These are phyloP conservation scores for Paecilomyces dactylethromorphus DNA, from an alignment of 2,329 filamentous ascomycete species.

Conservation along the genomic window DNA sequence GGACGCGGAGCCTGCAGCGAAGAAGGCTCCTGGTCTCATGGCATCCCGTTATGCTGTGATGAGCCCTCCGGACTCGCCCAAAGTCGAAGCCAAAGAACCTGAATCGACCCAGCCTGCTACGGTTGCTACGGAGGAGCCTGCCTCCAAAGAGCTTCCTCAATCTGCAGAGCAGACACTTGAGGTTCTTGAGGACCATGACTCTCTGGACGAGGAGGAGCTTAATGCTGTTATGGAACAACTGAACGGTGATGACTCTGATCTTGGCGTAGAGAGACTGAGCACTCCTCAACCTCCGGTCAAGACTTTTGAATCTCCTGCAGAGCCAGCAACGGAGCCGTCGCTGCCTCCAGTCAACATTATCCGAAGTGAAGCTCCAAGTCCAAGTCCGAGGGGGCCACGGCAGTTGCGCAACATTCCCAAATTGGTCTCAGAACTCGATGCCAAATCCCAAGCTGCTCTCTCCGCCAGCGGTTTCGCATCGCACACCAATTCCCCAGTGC, in stretches of 20 bases:
- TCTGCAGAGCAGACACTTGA: constrained; percentile 11
- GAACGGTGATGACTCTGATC: constrained; percentile 64
- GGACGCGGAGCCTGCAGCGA: constrained; percentile 4
- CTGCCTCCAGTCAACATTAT: constrained; percentile 46
- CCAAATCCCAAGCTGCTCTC: constrained; percentile 43
- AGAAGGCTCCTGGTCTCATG: constrained; percentile 19
- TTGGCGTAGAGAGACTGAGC: constrained; percentile 62
- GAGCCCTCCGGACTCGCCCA: constrained; percentile 17
- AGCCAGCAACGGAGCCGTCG: constrained; percentile 49
- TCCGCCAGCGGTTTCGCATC: constrained; percentile 58
- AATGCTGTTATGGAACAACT: constrained; percentile 88
- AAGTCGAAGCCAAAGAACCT: constrained; percentile 9
- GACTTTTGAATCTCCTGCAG: constrained; percentile 32
- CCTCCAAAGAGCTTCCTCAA: constrained; percentile 2
- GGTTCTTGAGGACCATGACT: constrained; percentile 21
- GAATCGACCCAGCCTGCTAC: constrained; percentile 9
- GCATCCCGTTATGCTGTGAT: constrained; percentile 29
- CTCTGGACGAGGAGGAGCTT: constrained; percentile 60
- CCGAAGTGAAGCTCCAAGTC: constrained; percentile 66
- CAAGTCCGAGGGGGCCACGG: constrained; percentile 56
- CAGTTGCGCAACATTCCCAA: constrained; percentile 40
- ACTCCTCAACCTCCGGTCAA: constrained; percentile 24
- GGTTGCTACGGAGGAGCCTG: constrained; percentile 2
- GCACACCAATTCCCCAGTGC: constrained; percentile 49
- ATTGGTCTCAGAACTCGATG: constrained; percentile 27